These are phyloP conservation scores for Globisporangium alternatum DNA, from an alignment of 352 stramenopile genomes.

Conservation along the genomic window DNA sequence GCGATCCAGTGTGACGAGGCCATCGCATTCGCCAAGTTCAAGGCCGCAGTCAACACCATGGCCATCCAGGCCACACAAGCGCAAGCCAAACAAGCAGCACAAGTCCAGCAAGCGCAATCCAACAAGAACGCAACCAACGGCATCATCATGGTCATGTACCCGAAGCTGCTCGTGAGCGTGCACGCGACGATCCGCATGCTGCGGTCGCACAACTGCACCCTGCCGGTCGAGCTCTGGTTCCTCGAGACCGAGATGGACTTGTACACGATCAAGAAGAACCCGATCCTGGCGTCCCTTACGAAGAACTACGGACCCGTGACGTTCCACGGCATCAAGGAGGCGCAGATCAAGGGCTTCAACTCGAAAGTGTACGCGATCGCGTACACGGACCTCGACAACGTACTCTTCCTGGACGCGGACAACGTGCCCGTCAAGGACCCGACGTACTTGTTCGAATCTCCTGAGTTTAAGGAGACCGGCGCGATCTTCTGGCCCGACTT, in stretches of 20 bases:
- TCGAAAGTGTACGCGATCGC: slow-evolving; percentile 72
- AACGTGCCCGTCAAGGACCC: slow-evolving; percentile 64
- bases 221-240: slow-evolving; percentile 61
- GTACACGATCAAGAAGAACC: slow-evolving; percentile 18
- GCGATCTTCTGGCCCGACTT: slow-evolving; percentile 80
- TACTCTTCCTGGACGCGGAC: slow-evolving; percentile 72
- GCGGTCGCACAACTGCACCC: slow-evolving; percentile 27
- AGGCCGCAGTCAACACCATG: slow-evolving; percentile 21
- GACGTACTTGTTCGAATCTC: slow-evolving; percentile 55
- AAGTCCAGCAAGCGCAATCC: slow-evolving; percentile 1
- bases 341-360: slow-evolving; percentile 35
- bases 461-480: slow-evolving; percentile 39
- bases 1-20: slow-evolving; percentile 40
- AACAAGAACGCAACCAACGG: slow-evolving; percentile 14
- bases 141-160: slow-evolving; percentile 61
- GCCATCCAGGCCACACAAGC: slow-evolving; percentile 17
- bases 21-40: slow-evolving; percentile 28
- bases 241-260: slow-evolving; percentile 28
- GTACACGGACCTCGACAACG: slow-evolving; percentile 58
- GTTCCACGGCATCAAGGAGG: slow-evolving; percentile 21
- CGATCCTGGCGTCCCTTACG: slow-evolving; percentile 24
- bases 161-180: slow-evolving; percentile 41
- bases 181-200: slow-evolving; percentile 39
- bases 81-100: not conserved
- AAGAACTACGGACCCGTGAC: slow-evolving; percentile 25